Base-by-base conservation (phyloP, 805 yeast species). In the Teunomyces aglyptinius region DNA sequence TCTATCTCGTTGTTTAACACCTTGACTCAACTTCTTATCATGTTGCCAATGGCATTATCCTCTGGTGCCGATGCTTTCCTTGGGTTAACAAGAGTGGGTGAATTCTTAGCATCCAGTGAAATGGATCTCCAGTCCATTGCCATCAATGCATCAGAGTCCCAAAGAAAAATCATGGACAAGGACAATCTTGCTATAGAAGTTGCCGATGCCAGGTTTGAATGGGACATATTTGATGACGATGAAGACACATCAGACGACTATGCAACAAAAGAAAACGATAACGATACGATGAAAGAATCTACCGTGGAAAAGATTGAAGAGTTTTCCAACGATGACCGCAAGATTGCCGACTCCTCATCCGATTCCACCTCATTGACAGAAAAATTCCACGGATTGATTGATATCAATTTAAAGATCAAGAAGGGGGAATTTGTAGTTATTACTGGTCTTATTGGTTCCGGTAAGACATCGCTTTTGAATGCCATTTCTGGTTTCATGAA, bases 391-490 rank as follows among this genome's bases (percentile, higher is more conserved):
- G 76, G 88, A 55, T 57, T 83, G 58, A 47, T 54, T 36, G 54
- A 83, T 56, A 63, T 89, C 48, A 71, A 81, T 52, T 62, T 89
- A 16, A 59, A 64, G 1, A 69, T 89, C 39, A 64, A 70, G 36
- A 78, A 77, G 47, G 86, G 87, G 18, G 96, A 88, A 58, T 80
- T 90, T 43, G 68, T 89, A 6, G 85, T 86, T 49, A 75, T 87
- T 20, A 86, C 92, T 0, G 96, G 96, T 12, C 65, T 83, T 1
- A 86, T 89, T 57, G 96, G 96, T 2, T 75, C 89, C 3, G 96
- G 96, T 47, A 89, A 89, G 60, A 72, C 91, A 0, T 85, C 94
- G 0, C 67, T 89, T 20, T 68, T 89, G 41, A 75, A 73, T 54
- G 90, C 95, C 0, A 66, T 89, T 43, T 73, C 86, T 6, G 96